Base-by-base conservation (phyloP, 2,329 filamentous ascomycete genomes). In the Coniella vitis region DNA sequence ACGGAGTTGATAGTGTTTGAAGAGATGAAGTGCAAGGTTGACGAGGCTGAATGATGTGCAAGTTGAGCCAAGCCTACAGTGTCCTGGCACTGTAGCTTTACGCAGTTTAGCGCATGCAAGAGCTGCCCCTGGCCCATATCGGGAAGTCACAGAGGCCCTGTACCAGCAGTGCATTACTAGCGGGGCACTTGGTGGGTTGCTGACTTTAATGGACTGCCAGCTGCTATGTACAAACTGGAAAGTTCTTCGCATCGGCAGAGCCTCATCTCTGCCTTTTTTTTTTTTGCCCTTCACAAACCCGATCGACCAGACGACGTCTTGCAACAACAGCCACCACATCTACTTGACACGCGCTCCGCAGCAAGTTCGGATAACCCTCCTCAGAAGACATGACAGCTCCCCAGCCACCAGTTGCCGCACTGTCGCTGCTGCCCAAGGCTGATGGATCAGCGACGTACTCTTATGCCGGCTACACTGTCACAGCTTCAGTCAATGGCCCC, bases 401-500 rank as follows among this genome's bases (percentile, higher is more conserved):
- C 39, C 61, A 63, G 46, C 72, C 74, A 54, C 78, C 79, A 32
- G 68, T 71, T 47, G 77, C 74, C 31, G 65, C 72, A 19, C 64
- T 84, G 10, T 77, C 77, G 25, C 74, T 75, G 55, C 74, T 94
- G 3, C 74, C 80, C 52, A 84, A 83, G 54, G 78, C 87, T 21
- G 87, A 94, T 63, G 88, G 88, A 54, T 94, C 89, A 41, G 86
- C 86, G 10, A 84, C 81, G 9, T 90, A 88, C 64, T 81, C 85
- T 2, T 76, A 83, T 58, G 75, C 80, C 49, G 87, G 89, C 42
- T 95, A 90, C 67, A 84, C 83, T 38, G 78, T 97, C 55, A 79
- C 94, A 47, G 87, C 86, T 48, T 84, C 88, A 13, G 89, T 95
- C 57, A 97, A 95, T 67, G 93, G 91, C 0, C 93, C 93, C 14